Conservation (phyloP, 2,329 filamentous ascomycete genomes). For the Botrytis hyacinthi region DNA sequence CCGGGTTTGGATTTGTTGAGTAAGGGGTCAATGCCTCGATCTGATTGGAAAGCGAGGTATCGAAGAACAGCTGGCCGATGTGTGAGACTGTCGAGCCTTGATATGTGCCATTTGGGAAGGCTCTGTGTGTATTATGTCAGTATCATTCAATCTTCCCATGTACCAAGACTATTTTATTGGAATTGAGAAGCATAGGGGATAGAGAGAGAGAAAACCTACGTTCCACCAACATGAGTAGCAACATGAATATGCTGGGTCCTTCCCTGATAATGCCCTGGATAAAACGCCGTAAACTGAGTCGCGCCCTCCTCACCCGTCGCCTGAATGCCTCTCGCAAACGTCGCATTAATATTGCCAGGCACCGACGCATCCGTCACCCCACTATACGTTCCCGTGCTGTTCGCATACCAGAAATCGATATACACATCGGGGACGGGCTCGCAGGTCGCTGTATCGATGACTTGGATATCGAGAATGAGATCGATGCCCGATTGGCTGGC, state of each 20-base stretch:
- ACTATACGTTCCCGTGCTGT: slow-evolving; percentile 50
- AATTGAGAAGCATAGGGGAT: too few relatives aligned
- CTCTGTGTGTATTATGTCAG: neutral
- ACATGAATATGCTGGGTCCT: slow-evolving; percentile 51
- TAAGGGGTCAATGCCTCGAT: slow-evolving; percentile 52
- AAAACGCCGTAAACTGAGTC: slow-evolving; percentile 44
- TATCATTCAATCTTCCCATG: neutral
- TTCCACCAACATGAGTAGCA: slow-evolving; percentile 45
- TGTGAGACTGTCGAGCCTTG: slow-evolving; percentile 52
- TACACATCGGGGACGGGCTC: slow-evolving; percentile 48
- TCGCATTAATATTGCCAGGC: slow-evolving; percentile 42
- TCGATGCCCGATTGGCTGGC: slow-evolving; percentile 24
- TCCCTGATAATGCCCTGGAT: slow-evolving; percentile 47
- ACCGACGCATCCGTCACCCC: slow-evolving; percentile 44
- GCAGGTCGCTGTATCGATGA: slow-evolving; percentile 55
- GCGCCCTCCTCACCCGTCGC: slow-evolving; percentile 44
- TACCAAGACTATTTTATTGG: too few relatives aligned
- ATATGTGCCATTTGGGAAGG: slow-evolving; percentile 47
- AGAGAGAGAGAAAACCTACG: slow-evolving; percentile 9
- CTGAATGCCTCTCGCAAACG: slow-evolving; percentile 45
- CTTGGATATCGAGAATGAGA: slow-evolving; percentile 49
- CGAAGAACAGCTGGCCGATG: slow-evolving; percentile 64
- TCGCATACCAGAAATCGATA: slow-evolving; percentile 53
- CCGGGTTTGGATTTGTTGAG: slow-evolving; percentile 45
- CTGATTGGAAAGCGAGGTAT: slow-evolving; percentile 53